Conservation (phyloP, 1,139 yeast genomes). For the Pichia sp. region DNA sequence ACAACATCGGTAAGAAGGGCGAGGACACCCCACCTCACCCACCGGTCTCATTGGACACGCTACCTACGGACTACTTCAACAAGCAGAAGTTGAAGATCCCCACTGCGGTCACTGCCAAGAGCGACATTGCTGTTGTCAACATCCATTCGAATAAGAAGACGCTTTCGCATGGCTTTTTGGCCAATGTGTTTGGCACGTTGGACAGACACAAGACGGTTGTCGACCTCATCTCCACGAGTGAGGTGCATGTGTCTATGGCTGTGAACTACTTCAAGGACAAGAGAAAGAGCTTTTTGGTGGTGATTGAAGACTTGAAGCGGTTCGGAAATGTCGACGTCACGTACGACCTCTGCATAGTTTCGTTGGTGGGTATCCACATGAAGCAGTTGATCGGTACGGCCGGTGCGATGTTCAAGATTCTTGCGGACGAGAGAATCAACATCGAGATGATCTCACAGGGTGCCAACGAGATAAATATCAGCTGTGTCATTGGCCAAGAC, state of each 20-base stretch:
- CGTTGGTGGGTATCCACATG: constrained; percentile 96
- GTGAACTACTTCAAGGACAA: constrained; percentile 70
- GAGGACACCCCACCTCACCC: constrained; percentile 94
- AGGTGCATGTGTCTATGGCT: constrained; percentile 98
- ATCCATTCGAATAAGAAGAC: constrained; percentile 93
- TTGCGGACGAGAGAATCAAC: constrained; percentile 88
- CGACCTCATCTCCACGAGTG: constrained; percentile 93
- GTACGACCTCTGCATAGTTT: constrained; percentile 81
- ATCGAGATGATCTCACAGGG: constrained; percentile 98
- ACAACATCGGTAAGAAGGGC: constrained; percentile 77
- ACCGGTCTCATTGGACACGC: constrained; percentile 65
- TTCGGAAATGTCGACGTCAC: constrained; percentile 89
- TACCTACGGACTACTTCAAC: constrained; percentile 46
- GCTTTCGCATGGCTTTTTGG: constrained; percentile 90
- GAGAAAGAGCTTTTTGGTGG: constrained; percentile 52
- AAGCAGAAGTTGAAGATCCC: constrained; percentile 63
- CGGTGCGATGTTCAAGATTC: constrained; percentile 90
- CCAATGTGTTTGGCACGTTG: constrained; percentile 79
- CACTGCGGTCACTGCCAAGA: constrained; percentile 94
- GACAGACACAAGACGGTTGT: constrained; percentile 86
- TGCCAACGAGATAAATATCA: constrained; percentile 93
- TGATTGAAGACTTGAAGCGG: constrained; percentile 69
- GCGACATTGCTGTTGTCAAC: constrained; percentile 84
- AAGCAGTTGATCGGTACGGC: constrained; percentile 95
- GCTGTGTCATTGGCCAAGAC: constrained; percentile 83